Conservation (phyloP, 2,329 filamentous ascomycete species). For the Penicillium sp. region DNA sequence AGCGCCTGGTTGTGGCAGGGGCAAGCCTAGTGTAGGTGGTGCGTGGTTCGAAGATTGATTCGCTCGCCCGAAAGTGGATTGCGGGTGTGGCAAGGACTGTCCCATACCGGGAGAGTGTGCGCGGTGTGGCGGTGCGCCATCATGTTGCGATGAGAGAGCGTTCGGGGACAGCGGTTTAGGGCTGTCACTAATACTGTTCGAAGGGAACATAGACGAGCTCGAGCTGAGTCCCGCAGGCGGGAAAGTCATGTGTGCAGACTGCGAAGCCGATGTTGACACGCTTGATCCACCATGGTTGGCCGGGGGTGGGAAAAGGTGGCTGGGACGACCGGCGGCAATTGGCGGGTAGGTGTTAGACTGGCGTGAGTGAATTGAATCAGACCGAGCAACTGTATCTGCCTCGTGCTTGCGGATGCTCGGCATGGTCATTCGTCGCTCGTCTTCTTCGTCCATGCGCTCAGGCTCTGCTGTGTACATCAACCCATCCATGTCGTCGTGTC, state of each 20-base stretch:
- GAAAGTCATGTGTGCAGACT: conserved; percentile 41
- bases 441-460: conserved; percentile 51
- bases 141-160: conserved; percentile 40
- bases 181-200: conserved; percentile 77
- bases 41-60: conserved; percentile 28
- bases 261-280: conserved; percentile 56
- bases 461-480: conserved; percentile 56
- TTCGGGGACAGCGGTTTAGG: conserved; percentile 71
- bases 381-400: conserved; percentile 51
- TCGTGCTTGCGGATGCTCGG: conserved; percentile 75
- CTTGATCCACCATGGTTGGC: conserved; percentile 57
- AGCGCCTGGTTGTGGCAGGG: conserved; percentile 39
- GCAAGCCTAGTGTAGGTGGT: conserved; percentile 34
- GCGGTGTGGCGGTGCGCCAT: conserved; percentile 42
- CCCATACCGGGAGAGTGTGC: conserved; percentile 45
- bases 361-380: conserved; percentile 60
- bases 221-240: conserved; percentile 41
- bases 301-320: conserved; percentile 62
- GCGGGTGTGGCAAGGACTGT: conserved; percentile 42
- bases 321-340: conserved; percentile 55
- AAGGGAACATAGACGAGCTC: conserved; percentile 64
- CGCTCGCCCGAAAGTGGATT: conserved; percentile 32
- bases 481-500: conserved; percentile 62
- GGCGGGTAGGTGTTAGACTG: conserved; percentile 76
- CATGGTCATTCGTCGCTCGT: conserved; percentile 51